Evolutionary conservation across 208 protist genomes (phyloP).

Genomic region (Herpetomonas muscarum): DNA sequence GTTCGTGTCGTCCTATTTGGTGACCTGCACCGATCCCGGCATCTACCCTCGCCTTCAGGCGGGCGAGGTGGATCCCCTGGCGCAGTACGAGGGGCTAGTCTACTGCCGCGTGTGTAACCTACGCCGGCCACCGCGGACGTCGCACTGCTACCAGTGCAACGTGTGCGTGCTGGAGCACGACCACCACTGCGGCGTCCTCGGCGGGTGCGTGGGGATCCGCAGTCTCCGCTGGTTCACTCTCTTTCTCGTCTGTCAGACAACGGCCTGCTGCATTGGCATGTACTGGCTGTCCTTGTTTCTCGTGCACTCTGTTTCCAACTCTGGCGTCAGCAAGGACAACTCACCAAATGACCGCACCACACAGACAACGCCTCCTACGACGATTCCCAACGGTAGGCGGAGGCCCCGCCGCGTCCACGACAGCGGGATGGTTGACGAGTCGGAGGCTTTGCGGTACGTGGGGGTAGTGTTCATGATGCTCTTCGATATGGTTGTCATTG

Average conservation of each 20-base stretch:
- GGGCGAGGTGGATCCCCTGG: constrained; percentile 19
- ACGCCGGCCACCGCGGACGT: constrained; percentile 42
- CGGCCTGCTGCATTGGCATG: constrained; percentile 24
- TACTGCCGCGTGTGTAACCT: constrained; percentile 61
- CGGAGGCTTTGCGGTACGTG: constrained; percentile 20
- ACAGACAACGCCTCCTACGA: background rate
- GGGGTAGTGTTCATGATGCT: constrained; percentile 35
- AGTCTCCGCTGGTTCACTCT: constrained; percentile 74
- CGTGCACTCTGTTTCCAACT: constrained; percentile 3
- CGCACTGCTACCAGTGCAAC: constrained; percentile 77
- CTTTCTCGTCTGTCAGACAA: constrained; percentile 40
- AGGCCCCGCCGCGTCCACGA: background rate
- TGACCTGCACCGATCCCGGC: constrained; percentile 42
- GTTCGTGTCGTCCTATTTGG: constrained; percentile 26
- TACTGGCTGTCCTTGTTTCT: constrained; percentile 34
- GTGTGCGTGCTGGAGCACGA: constrained; percentile 83
- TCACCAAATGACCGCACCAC: background rate
- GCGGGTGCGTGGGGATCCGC: constrained; percentile 69
- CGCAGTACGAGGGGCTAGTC: constrained; percentile 11
- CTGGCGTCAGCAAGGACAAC: background rate
- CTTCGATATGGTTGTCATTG: constrained; percentile 33
- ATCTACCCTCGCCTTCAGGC: constrained; percentile 42
- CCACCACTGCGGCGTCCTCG: constrained; percentile 77
- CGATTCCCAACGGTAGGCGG: background rate
- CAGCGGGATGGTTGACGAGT: constrained; percentile 17